These are phyloP conservation scores for Coemansia sp. DNA, from an alignment of 192 early-diverging fungal species.

Conservation along the genomic window DNA sequence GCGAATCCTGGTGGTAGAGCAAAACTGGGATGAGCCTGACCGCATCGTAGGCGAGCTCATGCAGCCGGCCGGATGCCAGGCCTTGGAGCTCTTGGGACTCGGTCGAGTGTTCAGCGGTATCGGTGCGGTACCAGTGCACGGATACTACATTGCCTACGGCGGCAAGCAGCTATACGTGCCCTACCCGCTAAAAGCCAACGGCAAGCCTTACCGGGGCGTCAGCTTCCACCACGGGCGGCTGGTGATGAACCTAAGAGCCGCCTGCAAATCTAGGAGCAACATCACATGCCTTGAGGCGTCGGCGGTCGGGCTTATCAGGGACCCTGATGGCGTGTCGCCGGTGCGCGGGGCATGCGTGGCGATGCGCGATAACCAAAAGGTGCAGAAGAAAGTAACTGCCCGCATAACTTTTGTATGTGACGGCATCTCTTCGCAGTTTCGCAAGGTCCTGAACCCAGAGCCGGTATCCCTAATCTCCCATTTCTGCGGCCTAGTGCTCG, in stretches of 20 bases:
- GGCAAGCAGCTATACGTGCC: slow-evolving; percentile 65
- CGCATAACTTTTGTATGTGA: slow-evolving; percentile 84
- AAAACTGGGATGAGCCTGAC: slow-evolving; percentile 91
- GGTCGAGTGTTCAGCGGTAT: slow-evolving; percentile 73
- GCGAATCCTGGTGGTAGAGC: slow-evolving; percentile 60
- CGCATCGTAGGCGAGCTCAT: slow-evolving; percentile 97
- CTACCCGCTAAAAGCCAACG: slow-evolving; percentile 59
- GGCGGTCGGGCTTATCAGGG: slow-evolving; percentile 63
- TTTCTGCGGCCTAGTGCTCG: slow-evolving; percentile 47
- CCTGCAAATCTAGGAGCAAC: slow-evolving; percentile 55
- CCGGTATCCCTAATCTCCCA: slow-evolving; percentile 38
- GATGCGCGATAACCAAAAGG: not conserved
- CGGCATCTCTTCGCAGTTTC: slow-evolving; percentile 93
- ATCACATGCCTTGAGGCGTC: slow-evolving; percentile 78
- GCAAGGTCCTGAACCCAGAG: slow-evolving; percentile 54
- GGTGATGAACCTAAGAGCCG: slow-evolving; percentile 77
- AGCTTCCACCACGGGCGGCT: slow-evolving; percentile 96
- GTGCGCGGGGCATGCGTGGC: slow-evolving; percentile 32
- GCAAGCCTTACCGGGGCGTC: slow-evolving; percentile 59
- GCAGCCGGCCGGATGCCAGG: slow-evolving; percentile 90
- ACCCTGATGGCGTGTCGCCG: not conserved
- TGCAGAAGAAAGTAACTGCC: slow-evolving; percentile 9
- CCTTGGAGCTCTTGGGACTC: slow-evolving; percentile 75
- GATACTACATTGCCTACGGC: slow-evolving; percentile 79
- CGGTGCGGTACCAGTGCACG: slow-evolving; percentile 76